Evolutionary conservation across 495 filamentous ascomycete genomes (phyloP), one percentile per base, ranked within the genome.

Genomic region (Hypoxylon intermedium): DNA sequence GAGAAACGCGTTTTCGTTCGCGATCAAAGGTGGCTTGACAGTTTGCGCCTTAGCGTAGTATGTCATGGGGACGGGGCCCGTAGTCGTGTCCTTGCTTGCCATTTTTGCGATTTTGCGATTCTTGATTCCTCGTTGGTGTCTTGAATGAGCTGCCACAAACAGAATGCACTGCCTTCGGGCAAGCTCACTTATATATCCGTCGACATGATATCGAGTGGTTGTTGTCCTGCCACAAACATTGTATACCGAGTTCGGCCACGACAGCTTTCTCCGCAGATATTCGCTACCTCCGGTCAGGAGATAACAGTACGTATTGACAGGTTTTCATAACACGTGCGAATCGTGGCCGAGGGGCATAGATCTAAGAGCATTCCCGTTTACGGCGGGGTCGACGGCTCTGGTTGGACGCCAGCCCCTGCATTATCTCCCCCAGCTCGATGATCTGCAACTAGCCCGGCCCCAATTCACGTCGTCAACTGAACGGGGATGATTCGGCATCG

Each of bases 1-100:
- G 3, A 91, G 77, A 66, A 79, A 91, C 7, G 87, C 88, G 63
- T 92, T 91, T 52, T 89, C 86, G 66, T 89, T 89, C 15, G 85
- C 87, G 53, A 91, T 87, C 24, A 89, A 77, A 1, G 87, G 86
- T 15, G 83, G 87, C 74, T 89, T 86, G 72, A 85, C 80, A 13
- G 77, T 81, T 68, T 89, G 86, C 3, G 85, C 85, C 62, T 83
- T 76, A 31, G 79, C 67, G 68, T 80, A 85, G 65, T 90, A 81
- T 23, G 72, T 79, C 70, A 84, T 78, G 20, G 74, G 66, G 19
- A 65, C 52, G 12, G 64, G 63, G 19, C 53, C 45, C 44, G 63
- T 61, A 3, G 59, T 28, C n/a, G 58, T 15, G n/a, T 3, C 15
- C 36, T 46, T 61, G 49, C 50, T 30, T 42, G n/a, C n/a, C 36